A percentile compares a stretch with the other conserved stretches of the same genome.
Evolutionary conservation across 169 alveolate species (phyloP).

Genomic region (Sarcocystis neurona): DNA sequence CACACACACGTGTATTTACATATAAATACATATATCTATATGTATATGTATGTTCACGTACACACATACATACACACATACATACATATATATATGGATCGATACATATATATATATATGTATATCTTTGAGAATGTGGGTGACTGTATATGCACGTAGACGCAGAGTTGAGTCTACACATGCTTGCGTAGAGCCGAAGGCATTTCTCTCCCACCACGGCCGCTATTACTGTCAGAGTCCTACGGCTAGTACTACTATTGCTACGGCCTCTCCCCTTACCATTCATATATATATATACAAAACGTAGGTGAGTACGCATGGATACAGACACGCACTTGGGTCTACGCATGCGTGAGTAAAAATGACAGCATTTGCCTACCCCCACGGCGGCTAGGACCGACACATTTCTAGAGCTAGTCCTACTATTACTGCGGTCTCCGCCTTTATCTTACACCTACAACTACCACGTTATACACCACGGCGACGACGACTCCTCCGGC

Average conservation of each 20-base stretch:
- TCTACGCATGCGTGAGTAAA: too few relatives aligned
- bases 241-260: not conserved
- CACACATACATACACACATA: not conserved
- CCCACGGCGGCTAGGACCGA: too few relatives aligned
- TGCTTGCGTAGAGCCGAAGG: not conserved
- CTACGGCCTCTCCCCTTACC: not conserved
- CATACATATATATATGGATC: not conserved
- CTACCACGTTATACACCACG: too few relatives aligned
- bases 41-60: not conserved
- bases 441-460: too few relatives aligned
- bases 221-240: not conserved
- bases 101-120: not conserved
- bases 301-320: too few relatives aligned
- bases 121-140: not conserved
- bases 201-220: not conserved
- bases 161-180: not conserved
- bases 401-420: too few relatives aligned
- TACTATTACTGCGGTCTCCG: too few relatives aligned
- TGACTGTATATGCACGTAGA: not conserved
- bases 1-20: not conserved
- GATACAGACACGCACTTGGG: too few relatives aligned
- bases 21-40: not conserved
- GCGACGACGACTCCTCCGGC: too few relatives aligned
- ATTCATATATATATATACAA: not conserved
- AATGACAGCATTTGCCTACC: too few relatives aligned